These are phyloP conservation scores for Lepidium aucheri DNA, from an alignment of 345 rosid species.

Conservation along the genomic window DNA sequence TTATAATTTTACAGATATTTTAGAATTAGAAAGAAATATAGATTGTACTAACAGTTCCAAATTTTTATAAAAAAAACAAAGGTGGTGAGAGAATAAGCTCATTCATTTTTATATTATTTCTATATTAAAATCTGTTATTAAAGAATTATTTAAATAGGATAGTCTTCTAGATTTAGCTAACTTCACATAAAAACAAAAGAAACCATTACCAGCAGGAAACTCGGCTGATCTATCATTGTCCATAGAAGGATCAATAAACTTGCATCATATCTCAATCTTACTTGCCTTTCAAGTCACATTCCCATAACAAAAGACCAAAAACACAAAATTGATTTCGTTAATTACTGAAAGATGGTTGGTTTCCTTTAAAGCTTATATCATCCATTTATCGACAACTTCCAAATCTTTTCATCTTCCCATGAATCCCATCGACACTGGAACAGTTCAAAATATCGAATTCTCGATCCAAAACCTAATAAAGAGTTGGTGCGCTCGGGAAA, in stretches of 20 bases:
- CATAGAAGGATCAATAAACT: background rate
- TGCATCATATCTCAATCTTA: constrained; percentile 1
- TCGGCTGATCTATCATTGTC: background rate
- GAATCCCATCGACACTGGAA: constrained; percentile 7
- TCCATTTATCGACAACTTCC: background rate
- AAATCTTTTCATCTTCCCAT: background rate
- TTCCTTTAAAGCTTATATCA: constrained; percentile 15
- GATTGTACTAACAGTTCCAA: no score
- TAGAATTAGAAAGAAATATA: no score
- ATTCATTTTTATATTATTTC: background rate
- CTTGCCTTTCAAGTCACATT: constrained; percentile 23
- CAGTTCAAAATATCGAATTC: constrained; percentile 36
- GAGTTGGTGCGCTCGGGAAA: constrained; percentile 38
- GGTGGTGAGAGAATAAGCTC: no score
- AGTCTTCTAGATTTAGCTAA: background rate
- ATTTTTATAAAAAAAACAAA: no score
- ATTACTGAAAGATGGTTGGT: background rate
- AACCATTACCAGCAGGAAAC: background rate
- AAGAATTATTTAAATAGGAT: no score
- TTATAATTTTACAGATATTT: no score
- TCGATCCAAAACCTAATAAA: constrained; percentile 41
- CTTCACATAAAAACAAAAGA: background rate
- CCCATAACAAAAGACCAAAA: background rate
- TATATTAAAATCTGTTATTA: no score
- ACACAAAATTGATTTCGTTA: background rate